These are phyloP conservation scores for Suhomyces ambrosiae DNA, from an alignment of 1,139 yeast species.

Conservation along the genomic window DNA sequence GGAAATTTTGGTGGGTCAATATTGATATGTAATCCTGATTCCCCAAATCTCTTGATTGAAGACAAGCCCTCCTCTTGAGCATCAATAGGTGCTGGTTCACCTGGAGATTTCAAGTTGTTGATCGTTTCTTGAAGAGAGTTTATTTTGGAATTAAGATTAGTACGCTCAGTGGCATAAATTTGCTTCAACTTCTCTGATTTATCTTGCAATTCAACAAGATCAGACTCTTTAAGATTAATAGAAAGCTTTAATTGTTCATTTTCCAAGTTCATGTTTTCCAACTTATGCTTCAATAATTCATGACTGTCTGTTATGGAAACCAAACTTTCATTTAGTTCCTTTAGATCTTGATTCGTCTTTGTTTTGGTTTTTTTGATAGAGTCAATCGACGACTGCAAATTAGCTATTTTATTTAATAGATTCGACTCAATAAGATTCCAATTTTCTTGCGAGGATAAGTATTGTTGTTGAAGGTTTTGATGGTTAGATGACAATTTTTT, in stretches of 20 bases:
- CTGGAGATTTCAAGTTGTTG: constrained; percentile 3
- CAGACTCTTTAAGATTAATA: constrained; percentile 29
- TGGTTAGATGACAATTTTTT: constrained; percentile 43
- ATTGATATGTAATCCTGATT: constrained; percentile 19
- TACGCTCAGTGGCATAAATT: constrained; percentile 36
- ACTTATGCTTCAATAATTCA: constrained; percentile 21
- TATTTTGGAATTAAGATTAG: constrained; percentile 31
- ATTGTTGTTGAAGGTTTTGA: constrained; percentile 65
- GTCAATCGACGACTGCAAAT: constrained; percentile 44
- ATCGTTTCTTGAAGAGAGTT: constrained; percentile 26
- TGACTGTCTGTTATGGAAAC: constrained; percentile 28
- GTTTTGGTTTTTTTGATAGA: constrained; percentile 34
- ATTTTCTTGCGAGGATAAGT: constrained; percentile 63
- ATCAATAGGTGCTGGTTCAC: background rate
- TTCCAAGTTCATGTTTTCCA: constrained; percentile 16
- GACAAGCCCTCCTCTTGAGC: constrained; percentile 1
- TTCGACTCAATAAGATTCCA: constrained; percentile 66
- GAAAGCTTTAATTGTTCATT: constrained; percentile 25
- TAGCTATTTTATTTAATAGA: constrained; percentile 48
- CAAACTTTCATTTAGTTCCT: constrained; percentile 24
- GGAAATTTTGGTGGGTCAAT: constrained; percentile 17
- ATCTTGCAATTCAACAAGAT: constrained; percentile 29
- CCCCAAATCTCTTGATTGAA: constrained; percentile 5
- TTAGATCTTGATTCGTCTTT: constrained; percentile 33
- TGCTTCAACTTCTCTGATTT: constrained; percentile 33